Evolutionary conservation across 257 asterid genomes (phyloP), one percentile per base, ranked within the genome.

Genomic region (Przewalskia tangutica): DNA sequence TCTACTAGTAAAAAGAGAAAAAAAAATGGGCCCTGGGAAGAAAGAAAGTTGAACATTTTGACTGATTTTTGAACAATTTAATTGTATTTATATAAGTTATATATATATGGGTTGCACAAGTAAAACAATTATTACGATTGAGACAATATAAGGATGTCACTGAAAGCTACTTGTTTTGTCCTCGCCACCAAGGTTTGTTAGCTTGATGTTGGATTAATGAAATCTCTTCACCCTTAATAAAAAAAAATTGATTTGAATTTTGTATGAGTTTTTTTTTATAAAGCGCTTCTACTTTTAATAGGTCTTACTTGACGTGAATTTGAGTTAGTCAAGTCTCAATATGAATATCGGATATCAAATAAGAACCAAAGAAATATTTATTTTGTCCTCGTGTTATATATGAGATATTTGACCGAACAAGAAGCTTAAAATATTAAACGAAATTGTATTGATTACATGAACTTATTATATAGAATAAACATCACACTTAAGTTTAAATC

Each of bases 351-450:
- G 32, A 27, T 27, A 27, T 27, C 32, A 27, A 27, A 27, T 27
- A 27, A 27, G 32, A 27, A 27, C 32, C 32, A 27, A 27, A 27
- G 32, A 27, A 27, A 0, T 65, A 36, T 23, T 6, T 32, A 4
- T 6, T 13, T 12, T 34, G 48, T 38, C 6, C 42, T 38, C 42
- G 42, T 4, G 42, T 38, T 38, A 38, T 38, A 38, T 38, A 38
- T 27, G 0, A 1, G 0, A 4, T 36, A 65, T 65, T 65, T 65
- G 23, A 36, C 0, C 14, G 4, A 0, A 65, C 0, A 36, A 0
- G 0, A 1, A 65, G 0, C 7, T 36, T 16, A 14, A 65, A 36
- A 65, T 65, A 64, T 64, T 3, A 34, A 0, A 34, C 6, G 14
- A 8, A 60, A 60, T 20, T n/a, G n/a, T n/a, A 27, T 27, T 27